phyloP scores from a whole-genome alignment of 345 rosid genomes.

The Noccaea bulbosa region DNA sequence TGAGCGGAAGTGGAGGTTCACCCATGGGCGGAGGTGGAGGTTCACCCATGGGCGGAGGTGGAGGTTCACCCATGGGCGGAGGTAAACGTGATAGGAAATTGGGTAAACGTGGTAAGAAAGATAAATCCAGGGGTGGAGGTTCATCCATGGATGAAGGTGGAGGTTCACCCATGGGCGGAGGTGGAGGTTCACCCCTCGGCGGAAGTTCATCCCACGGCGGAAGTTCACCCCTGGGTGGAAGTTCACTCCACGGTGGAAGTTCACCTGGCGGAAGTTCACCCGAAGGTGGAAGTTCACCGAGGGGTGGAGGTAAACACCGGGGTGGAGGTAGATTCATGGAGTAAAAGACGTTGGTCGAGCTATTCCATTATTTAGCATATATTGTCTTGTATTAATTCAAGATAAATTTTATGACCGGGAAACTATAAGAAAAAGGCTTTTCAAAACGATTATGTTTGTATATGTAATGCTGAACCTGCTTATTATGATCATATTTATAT shows the following conservation, averaged over 20 bases:
- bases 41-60: neutral
- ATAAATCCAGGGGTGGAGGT: neutral
- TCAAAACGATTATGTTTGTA: neutral
- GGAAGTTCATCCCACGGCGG: neutral
- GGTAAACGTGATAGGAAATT: neutral
- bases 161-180: neutral
- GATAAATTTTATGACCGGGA: conserved; percentile 7
- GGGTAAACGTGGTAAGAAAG: neutral
- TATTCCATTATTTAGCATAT: conserved; percentile 3
- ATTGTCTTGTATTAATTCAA: conserved; percentile 2
- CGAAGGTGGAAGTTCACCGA: too few relatives aligned
- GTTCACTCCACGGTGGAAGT: neutral
- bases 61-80: neutral
- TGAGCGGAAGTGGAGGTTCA: neutral
- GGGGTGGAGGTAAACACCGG: too few relatives aligned
- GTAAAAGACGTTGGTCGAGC: conserved; percentile 8
- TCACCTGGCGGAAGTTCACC: too few relatives aligned
- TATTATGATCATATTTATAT: neutral
- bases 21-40: neutral
- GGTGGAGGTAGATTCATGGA: neutral
- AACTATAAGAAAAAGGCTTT: neutral
- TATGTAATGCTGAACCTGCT: conserved; percentile 15
- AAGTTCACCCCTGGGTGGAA: neutral
- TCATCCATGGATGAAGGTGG: neutral
- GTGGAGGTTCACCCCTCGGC: neutral